phyloP scores from a whole-genome alignment of 75 land plant species.

The Selaginella moellendorffii region DNA sequence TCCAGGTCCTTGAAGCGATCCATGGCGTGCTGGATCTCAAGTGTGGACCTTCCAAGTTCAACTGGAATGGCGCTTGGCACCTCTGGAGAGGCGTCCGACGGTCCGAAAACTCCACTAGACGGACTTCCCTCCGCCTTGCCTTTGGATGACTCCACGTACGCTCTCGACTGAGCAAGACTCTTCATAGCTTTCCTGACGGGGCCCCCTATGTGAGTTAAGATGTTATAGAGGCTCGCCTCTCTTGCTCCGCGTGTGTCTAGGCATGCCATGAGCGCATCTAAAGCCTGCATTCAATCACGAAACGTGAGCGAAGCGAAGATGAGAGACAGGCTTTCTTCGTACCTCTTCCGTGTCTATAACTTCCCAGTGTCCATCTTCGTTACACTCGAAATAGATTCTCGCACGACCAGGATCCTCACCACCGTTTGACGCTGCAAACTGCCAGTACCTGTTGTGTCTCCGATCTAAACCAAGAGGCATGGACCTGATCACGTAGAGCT shows the following conservation, averaged over 20 bases:
- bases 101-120: slow-evolving; percentile 22
- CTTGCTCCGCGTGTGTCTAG: slow-evolving; percentile 79
- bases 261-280: slow-evolving; percentile 54
- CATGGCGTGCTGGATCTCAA: slow-evolving; percentile 36
- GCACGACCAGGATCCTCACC: slow-evolving; percentile 85
- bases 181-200: slow-evolving; percentile 44
- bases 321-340: too few relatives aligned
- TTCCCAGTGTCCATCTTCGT: slow-evolving; percentile 67
- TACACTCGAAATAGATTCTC: slow-evolving; percentile 78
- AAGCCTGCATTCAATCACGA: slow-evolving; percentile 40
- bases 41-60: slow-evolving; percentile 45
- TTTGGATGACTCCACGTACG: not conserved
- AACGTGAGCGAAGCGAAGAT: too few relatives aligned
- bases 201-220: slow-evolving; percentile 51
- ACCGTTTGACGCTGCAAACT: slow-evolving; percentile 66
- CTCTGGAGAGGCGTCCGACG: slow-evolving; percentile 22
- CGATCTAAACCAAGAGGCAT: slow-evolving; percentile 88
- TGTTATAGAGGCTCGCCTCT: slow-evolving; percentile 62
- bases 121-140: slow-evolving; percentile 35
- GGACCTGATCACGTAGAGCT: slow-evolving; percentile 75
- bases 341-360: slow-evolving; percentile 95
- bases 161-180: slow-evolving; percentile 12
- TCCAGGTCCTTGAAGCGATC: slow-evolving; percentile 52
- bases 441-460: slow-evolving; percentile 90
- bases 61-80: slow-evolving; percentile 43